These are phyloP conservation scores for Fusarium guadeloupense DNA, from an alignment of 2,329 filamentous ascomycete species.

Conservation along the genomic window DNA sequence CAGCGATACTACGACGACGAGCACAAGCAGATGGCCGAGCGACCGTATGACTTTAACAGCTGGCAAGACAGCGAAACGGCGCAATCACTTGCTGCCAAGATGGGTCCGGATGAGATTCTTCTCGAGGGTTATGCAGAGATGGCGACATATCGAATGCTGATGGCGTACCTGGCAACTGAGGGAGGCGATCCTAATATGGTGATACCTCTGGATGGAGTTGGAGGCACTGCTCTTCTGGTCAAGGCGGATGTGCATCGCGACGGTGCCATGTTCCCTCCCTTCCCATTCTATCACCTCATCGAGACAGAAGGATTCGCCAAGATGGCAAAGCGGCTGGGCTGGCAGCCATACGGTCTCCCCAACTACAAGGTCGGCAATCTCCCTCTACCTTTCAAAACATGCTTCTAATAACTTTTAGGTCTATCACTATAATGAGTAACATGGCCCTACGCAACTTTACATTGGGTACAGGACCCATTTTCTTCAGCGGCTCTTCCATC, in stretches of 20 bases:
- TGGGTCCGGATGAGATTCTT: constrained; percentile 92
- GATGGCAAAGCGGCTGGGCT: constrained; percentile 91
- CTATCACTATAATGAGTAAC: constrained; percentile 89
- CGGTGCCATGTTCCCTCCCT: constrained; percentile 97
- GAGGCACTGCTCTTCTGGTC: constrained; percentile 89
- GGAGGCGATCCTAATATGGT: constrained; percentile 67
- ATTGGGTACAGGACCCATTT: constrained; percentile 15
- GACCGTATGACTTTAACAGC: constrained; percentile 96
- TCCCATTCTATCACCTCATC: constrained; percentile 95
- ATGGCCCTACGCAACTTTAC: constrained; percentile 1
- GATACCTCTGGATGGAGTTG: constrained; percentile 88
- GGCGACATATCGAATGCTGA: constrained; percentile 88
- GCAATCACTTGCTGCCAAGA: constrained; percentile 75
- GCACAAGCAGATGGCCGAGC: constrained; percentile 74
- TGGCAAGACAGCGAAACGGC: constrained; percentile 92
- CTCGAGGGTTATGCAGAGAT: constrained; percentile 94
- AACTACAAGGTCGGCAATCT: constrained; percentile 85
- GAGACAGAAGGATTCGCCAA: constrained; percentile 98
- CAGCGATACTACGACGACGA: constrained; percentile 80
- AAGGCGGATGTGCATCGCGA: constrained; percentile 97
- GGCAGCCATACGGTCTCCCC: constrained; percentile 86
- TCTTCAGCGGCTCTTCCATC: constrained; percentile 12
- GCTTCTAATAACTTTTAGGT: constrained; percentile 62
- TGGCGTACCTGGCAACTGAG: constrained; percentile 80
- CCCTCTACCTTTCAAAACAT: neutral